Evolutionary conservation across 306 rosid genomes (phyloP), one percentile per base, ranked within the genome.

Genomic region (Prinsepia uniflora): DNA sequence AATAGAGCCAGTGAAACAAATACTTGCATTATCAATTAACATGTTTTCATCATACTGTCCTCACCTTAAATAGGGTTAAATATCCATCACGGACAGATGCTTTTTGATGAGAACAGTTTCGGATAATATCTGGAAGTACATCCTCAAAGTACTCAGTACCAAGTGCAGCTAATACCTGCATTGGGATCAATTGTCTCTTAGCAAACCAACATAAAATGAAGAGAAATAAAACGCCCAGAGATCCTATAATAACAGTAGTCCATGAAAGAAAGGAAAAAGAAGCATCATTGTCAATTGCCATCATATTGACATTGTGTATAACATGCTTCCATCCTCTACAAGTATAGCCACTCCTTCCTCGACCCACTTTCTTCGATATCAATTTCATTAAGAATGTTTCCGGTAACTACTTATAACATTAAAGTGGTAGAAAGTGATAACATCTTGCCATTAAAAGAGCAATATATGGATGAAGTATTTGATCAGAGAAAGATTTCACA

Each of bases 21-120:
- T 17, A 15, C n/a, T 11, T 63, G 36, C 12, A 12, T 14, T 30
- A 60, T 46, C 20, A 12, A 39, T 42, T 30, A 63, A 60, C 65
- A 53, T 56, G 15, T 18, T 53, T 43, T 8, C 7, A 68, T 12
- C 56, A 62, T 34, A 53, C 58, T 20, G 75, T 30, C 46, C 64
- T 82, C 84, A 94, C 98, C 98, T 94, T 90, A 83, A 94, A 94
- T 60, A 94, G 82, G 2, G 98, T 94, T 74, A 94, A 84, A 75
- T 94, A 87, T 77, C 98, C 98, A 76, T 94, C 98, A 54, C 98
- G 96, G 36, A 94, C 97, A 73, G 97, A 84, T 41, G 97, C 96
- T 83, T 77, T 94, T 76, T 79, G 96, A 85, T 94, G 94, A 75
- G 98, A 90, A 80, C 98, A 94, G 76, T 87, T 87, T 71, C 87